Base-by-base conservation (phyloP, 352 stramenopile genomes). In the Pythium periplocum region DNA sequence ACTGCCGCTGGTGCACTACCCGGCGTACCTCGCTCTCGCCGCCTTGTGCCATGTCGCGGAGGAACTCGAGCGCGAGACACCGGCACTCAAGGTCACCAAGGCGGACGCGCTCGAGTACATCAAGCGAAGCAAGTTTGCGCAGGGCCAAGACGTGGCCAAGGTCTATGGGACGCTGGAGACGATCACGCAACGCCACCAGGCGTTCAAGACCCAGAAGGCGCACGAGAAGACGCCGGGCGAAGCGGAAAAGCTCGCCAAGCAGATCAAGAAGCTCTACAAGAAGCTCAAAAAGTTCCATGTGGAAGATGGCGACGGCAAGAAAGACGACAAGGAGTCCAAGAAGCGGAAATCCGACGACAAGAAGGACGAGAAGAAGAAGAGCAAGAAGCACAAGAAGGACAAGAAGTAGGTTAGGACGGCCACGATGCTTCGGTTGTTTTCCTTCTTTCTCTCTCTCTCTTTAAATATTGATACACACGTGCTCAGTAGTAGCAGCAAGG, bases 221-320 rank as follows among this genome's bases (percentile, higher is more conserved):
- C 75, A 68, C 6, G 63, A 60, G 9, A 60, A 74, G 7, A 68
- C 71, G 35, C 50, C 78, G 8, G 66, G 66, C 7, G 56, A 65
- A 26, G 68, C 64, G 2, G 62, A 76, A 3, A 65, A 64, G 36
- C 68, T 70, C 37, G 68, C 48, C 33, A 90, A 90, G 54, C 59
- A 91, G 60, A 69, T 94, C 38, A 94, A 94, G 52, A 60, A 74
- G 9, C 69, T 90, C 30, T 95, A 95, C 68, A 95, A 95, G 66
- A 89, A 87, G 58, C 78, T 95, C n/a, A 93, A 93, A 69, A 61
- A 67, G 11, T 93, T 95, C 56, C 68, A 90, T 56, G 64, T 82
- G 10, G 78, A 90, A 2, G 70, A 87, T 37, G 59, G 65, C 26
- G 48, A 59, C 64, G 48, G 55, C 30, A 56, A 65, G 39, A 79